phyloP scores from a whole-genome alignment of 2,329 filamentous ascomycete species.

The Aaosphaeria pasadenensis region DNA sequence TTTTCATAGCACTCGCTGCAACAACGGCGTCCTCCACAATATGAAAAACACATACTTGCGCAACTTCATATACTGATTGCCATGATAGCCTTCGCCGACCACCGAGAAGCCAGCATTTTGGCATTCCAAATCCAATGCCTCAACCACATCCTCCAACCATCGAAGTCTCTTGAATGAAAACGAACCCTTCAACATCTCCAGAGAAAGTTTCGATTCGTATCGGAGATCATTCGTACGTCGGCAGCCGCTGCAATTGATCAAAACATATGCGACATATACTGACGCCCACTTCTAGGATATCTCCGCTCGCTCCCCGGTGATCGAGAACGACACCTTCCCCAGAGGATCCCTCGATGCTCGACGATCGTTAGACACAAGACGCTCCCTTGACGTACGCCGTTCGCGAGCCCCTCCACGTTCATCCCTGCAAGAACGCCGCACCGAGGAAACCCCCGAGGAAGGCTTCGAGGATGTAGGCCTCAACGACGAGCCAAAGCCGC shows the following conservation, averaged over 20 bases:
- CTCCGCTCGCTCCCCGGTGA: constrained; percentile 76
- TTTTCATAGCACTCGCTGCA: background rate
- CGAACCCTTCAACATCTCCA: constrained; percentile 90
- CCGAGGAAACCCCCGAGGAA: constrained; percentile 69
- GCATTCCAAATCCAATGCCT: constrained; percentile 51
- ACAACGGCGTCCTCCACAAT: background rate
- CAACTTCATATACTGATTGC: constrained; percentile 15
- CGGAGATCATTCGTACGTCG: constrained; percentile 83
- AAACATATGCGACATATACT: no score
- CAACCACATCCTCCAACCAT: constrained; percentile 55
- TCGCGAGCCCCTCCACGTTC: constrained; percentile 60
- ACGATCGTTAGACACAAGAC: constrained; percentile 76
- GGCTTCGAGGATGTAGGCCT: constrained; percentile 88
- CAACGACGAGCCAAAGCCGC: constrained; percentile 68
- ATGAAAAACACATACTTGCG: background rate
- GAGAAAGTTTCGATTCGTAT: constrained; percentile 97
- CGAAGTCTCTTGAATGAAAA: constrained; percentile 72
- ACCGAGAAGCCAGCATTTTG: constrained; percentile 81
- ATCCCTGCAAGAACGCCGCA: constrained; percentile 56
- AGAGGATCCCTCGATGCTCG: constrained; percentile 55
- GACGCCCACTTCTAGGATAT: constrained; percentile 68
- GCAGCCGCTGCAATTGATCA: background rate
- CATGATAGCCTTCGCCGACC: constrained; percentile 69
- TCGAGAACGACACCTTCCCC: constrained; percentile 54
- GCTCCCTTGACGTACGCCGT: constrained; percentile 46